Evolutionary conservation across 805 yeast genomes (phyloP).

Genomic region (Candida andamanensis): DNA sequence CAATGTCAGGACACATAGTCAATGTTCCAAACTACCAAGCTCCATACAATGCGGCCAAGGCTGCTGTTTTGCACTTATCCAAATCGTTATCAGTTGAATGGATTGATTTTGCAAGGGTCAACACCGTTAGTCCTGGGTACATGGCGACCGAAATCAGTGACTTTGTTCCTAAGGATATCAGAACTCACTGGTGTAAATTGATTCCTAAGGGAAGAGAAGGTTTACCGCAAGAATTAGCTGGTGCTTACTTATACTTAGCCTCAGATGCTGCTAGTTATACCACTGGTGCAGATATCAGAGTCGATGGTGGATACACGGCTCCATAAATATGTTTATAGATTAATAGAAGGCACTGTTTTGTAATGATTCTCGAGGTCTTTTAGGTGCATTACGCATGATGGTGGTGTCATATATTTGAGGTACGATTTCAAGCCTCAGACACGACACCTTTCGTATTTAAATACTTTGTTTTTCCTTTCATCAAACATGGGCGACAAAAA

Average conservation of each 20-base stretch:
- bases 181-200: conserved; percentile 36
- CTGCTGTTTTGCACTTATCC: conserved; percentile 72
- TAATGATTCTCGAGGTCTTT: too few relatives aligned
- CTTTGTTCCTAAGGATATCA: conserved; percentile 32
- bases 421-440: too few relatives aligned
- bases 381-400: too few relatives aligned
- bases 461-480: too few relatives aligned
- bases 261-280: conserved; percentile 77
- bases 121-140: conserved; percentile 83
- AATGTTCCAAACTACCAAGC: conserved; percentile 87
- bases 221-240: conserved; percentile 65
- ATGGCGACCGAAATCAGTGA: conserved; percentile 62
- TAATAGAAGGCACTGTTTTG: not conserved
- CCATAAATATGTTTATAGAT: conserved; percentile 23
- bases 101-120: conserved; percentile 81
- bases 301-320: conserved; percentile 73
- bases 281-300: conserved; percentile 70
- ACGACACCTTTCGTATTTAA: too few relatives aligned
- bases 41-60: conserved; percentile 81
- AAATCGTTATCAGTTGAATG: conserved; percentile 82
- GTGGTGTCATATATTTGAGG: too few relatives aligned
- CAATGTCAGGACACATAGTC: conserved; percentile 85
- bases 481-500: too few relatives aligned
- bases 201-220: conserved; percentile 77
- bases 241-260: conserved; percentile 76